Percentiles rank a stretch among this genome's conserved stretches.
These are phyloP conservation scores for Verticillium zaregamsianum DNA, from an alignment of 2,329 filamentous ascomycete genomes.

Conservation along the genomic window DNA sequence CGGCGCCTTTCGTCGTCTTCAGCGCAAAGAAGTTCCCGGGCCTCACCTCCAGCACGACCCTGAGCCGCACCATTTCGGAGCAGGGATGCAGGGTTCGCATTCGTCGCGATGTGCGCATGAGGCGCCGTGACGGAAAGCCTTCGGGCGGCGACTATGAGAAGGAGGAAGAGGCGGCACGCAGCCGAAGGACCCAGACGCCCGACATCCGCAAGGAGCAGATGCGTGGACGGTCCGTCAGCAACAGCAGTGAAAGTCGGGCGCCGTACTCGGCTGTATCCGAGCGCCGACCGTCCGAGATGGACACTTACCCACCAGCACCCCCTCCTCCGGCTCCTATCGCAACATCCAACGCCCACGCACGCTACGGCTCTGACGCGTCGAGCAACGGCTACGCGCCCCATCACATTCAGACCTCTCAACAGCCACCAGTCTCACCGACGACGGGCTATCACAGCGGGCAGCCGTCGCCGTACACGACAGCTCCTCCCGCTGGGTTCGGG, in stretches of 20 bases:
- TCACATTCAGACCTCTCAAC: slow-evolving; percentile 21
- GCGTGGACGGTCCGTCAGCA: slow-evolving; percentile 58
- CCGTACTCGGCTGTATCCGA: slow-evolving; percentile 32
- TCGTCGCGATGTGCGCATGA: slow-evolving; percentile 88
- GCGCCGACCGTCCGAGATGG: slow-evolving; percentile 44
- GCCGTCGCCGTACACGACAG: slow-evolving; percentile 33
- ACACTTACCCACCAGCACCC: slow-evolving; percentile 34
- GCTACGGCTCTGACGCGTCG: slow-evolving; percentile 31
- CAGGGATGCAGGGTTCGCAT: slow-evolving; percentile 97
- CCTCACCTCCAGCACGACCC: slow-evolving; percentile 78
- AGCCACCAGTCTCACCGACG: slow-evolving; percentile 27
- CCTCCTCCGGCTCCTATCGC: slow-evolving; percentile 23
- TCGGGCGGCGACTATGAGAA: slow-evolving; percentile 45
- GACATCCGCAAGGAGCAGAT: slow-evolving; percentile 13
- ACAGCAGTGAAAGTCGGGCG: slow-evolving; percentile 46
- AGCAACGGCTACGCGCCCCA: slow-evolving; percentile 33
- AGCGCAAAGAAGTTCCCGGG: slow-evolving; percentile 99
- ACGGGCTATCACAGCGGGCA: slow-evolving; percentile 28
- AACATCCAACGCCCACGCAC: slow-evolving; percentile 19
- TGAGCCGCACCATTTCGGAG: slow-evolving; percentile 90
- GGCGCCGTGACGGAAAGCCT: slow-evolving; percentile 71
- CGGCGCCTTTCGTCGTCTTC: slow-evolving; percentile 79
- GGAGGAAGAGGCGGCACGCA: slow-evolving; percentile 54
- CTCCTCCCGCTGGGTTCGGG: slow-evolving; percentile 31
- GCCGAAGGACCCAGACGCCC: slow-evolving; percentile 23